Evolutionary conservation across 208 protist species (phyloP).

Genomic region (Trypanosoma cruzi): DNA sequence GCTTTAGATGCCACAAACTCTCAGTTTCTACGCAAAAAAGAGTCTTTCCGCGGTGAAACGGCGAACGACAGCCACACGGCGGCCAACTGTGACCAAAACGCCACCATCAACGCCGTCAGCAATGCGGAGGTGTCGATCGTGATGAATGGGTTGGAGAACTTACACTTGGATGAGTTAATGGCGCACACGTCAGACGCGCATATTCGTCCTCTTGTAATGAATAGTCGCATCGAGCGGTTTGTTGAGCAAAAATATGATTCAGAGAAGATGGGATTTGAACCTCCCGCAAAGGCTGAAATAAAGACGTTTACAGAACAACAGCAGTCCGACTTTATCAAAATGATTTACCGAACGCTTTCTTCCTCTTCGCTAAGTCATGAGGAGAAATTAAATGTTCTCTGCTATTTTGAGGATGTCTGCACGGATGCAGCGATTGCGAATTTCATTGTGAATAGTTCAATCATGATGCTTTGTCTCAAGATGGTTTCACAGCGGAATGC

Average conservation of each 20-base stretch:
- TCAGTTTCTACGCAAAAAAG: conserved; percentile 21
- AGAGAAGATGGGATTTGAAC: conserved; percentile 56
- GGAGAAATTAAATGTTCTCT: conserved; percentile 82
- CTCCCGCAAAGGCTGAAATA: conserved; percentile 58
- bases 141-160: conserved; percentile 3
- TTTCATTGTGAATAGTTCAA: conserved; percentile 89
- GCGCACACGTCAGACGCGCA: conserved; percentile 77
- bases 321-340: conserved; percentile 58
- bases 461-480: conserved; percentile 88
- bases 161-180: conserved; percentile 52
- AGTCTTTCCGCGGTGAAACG: neutral
- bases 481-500: conserved; percentile 55
- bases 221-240: conserved; percentile 86
- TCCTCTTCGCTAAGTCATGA: conserved; percentile 27
- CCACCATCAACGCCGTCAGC: neutral
- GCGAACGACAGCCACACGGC: neutral
- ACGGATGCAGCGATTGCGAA: conserved; percentile 77
- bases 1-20: conserved; percentile 5
- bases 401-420: conserved; percentile 88
- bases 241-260: conserved; percentile 68
- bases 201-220: conserved; percentile 89
- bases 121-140: neutral
- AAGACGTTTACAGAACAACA: conserved; percentile 46
- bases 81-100: neutral
- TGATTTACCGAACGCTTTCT: conserved; percentile 50